Evolutionary conservation across 495 filamentous ascomycete species (phyloP).

Genomic region (Lasiosphaeria hispida): DNA sequence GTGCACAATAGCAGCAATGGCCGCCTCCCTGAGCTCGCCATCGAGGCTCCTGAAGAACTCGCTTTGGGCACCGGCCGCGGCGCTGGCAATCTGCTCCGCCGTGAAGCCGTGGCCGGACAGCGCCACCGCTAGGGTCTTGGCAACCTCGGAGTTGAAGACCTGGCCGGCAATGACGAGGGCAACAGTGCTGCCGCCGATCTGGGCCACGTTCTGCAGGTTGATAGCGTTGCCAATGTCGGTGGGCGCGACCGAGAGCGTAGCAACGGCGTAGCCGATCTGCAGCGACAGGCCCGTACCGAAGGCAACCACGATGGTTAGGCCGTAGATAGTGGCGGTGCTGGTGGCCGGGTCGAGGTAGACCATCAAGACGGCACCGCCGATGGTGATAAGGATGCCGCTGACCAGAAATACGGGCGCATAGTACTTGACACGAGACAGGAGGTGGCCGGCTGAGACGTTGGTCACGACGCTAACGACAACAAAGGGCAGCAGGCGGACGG

Average conservation of each 20-base stretch:
- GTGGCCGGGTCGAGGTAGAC: constrained; percentile 38
- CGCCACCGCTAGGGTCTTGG: constrained; percentile 30
- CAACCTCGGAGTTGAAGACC: constrained; percentile 51
- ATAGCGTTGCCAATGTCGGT: constrained; percentile 43
- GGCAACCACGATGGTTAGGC: constrained; percentile 52
- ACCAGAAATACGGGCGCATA: constrained; percentile 61
- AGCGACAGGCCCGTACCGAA: constrained; percentile 52
- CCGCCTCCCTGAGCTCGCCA: constrained; percentile 32
- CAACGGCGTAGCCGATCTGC: constrained; percentile 55
- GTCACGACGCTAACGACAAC: constrained; percentile 49
- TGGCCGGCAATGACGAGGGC: constrained; percentile 56
- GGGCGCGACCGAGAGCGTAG: constrained; percentile 45
- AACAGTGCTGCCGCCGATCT: constrained; percentile 53
- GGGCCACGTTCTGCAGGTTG: constrained; percentile 53
- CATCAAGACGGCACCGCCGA: constrained; percentile 54
- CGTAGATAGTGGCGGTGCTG: constrained; percentile 47
- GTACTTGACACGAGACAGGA: constrained; percentile 49
- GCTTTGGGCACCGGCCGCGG: constrained; percentile 48
- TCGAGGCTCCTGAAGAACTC: constrained; percentile 38
- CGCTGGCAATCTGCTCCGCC: constrained; percentile 40
- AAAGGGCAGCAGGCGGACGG: constrained; percentile 58
- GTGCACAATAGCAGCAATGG: constrained; percentile 48
- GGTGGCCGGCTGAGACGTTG: constrained; percentile 47
- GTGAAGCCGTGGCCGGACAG: constrained; percentile 35
- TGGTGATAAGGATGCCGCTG: constrained; percentile 45